Percentiles rank a stretch among this genome's conserved stretches.
These are phyloP conservation scores for Monosporascus sp. DNA, from an alignment of 2,329 filamentous ascomycete genomes.

Conservation along the genomic window DNA sequence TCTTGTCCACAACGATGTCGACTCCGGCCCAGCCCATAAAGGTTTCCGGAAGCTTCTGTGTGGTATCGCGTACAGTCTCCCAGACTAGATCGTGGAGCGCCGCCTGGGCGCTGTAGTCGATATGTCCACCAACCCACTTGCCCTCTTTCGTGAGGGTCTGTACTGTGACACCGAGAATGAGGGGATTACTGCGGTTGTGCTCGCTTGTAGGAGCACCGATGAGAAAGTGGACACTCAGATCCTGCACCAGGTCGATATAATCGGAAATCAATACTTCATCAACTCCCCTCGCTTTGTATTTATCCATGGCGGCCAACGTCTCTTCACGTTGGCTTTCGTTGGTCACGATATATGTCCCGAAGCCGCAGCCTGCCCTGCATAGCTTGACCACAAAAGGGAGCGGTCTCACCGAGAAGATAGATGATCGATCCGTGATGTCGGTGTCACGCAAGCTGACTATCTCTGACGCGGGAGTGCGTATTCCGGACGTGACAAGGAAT, in stretches of 20 bases:
- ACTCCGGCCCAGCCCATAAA: constrained; percentile 19
- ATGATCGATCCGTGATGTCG: constrained; percentile 1
- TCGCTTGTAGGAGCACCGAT: constrained; percentile 12
- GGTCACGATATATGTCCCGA: constrained; percentile 17
- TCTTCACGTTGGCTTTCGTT: constrained; percentile 5
- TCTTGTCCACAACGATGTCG: constrained; percentile 15
- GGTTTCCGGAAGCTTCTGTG: constrained; percentile 7
- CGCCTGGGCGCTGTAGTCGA: constrained; percentile 16
- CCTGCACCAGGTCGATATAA: constrained; percentile 15
- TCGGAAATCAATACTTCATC: constrained; percentile 13
- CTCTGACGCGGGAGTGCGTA: constrained; percentile 11
- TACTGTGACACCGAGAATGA: constrained; percentile 16
- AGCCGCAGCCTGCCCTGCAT: constrained; percentile 17
- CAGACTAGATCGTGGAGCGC: constrained; percentile 7
- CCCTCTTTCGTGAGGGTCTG: constrained; percentile 14
- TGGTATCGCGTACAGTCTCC: constrained; percentile 14
- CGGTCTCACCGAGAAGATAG: constrained; percentile 4
- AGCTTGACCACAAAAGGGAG: constrained; percentile 19
- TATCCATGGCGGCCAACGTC: constrained; percentile 7
- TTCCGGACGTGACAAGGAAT: constrained; percentile 14
- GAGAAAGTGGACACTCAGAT: constrained; percentile 17
- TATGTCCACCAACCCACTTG: constrained; percentile 17
- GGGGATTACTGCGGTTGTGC: constrained; percentile 9
- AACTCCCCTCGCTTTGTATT: constrained; percentile 11
- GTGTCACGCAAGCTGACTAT: constrained; percentile 6